Conservation (phyloP, 108 stramenopile genomes). For the Nitzschia sp. region DNA sequence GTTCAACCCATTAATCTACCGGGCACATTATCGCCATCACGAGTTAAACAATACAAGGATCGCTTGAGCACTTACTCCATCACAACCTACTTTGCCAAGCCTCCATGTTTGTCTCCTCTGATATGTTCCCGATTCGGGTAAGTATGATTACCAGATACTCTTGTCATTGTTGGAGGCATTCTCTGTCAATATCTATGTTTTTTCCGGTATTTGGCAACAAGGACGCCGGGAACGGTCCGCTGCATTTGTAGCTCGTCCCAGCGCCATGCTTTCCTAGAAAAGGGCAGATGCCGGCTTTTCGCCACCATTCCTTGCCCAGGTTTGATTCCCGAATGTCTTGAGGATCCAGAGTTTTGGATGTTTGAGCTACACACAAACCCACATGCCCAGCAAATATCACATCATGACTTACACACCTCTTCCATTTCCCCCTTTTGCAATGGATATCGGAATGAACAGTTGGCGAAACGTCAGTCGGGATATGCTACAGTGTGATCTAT, state of each 20-base stretch:
- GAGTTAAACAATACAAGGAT: conserved; percentile 28
- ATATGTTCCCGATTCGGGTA: conserved; percentile 70
- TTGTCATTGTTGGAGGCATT: too few relatives aligned
- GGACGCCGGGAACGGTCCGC: too few relatives aligned
- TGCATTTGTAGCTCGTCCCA: too few relatives aligned
- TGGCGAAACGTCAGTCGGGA: conserved; percentile 60
- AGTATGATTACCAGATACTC: too few relatives aligned
- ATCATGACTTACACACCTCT: not conserved
- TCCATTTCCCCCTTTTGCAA: conserved; percentile 7
- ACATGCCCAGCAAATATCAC: conserved; percentile 30
- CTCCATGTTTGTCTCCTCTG: conserved; percentile 55
- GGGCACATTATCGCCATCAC: too few relatives aligned
- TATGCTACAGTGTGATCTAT: conserved; percentile 50
- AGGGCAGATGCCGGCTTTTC: too few relatives aligned
- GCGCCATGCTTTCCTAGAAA: too few relatives aligned
- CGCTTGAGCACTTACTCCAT: conserved; percentile 49
- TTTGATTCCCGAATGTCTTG: conserved; percentile 18
- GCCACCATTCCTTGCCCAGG: not conserved
- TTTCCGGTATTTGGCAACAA: too few relatives aligned
- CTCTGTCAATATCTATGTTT: too few relatives aligned
- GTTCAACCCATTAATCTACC: too few relatives aligned
- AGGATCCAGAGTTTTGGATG: conserved; percentile 38
- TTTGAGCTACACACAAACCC: conserved; percentile 63
- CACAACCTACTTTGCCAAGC: conserved; percentile 64
- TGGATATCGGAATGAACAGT: conserved; percentile 15